Conservation (phyloP, 2,329 filamentous ascomycete species). For the Ophiocordyceps sinensis region DNA sequence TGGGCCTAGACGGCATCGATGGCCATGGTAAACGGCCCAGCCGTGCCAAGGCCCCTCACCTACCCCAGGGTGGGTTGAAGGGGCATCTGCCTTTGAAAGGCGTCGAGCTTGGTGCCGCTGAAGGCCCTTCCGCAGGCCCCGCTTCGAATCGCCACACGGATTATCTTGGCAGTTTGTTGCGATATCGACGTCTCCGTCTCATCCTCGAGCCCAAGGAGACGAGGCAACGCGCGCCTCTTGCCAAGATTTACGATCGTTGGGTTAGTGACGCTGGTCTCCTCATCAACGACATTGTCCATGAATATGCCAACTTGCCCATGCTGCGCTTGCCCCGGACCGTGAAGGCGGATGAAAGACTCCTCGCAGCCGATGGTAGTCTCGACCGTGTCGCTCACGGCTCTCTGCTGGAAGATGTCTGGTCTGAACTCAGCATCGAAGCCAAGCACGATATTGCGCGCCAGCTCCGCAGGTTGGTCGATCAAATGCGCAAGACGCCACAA, state of each 20-base stretch:
- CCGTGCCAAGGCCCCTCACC: too few species aligned
- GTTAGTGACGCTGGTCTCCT: slow-evolving; percentile 6
- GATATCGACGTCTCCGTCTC: slow-evolving; percentile 4
- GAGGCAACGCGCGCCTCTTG: neutral
- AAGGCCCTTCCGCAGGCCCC: neutral
- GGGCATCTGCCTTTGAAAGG: too few species aligned
- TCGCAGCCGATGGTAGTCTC: neutral
- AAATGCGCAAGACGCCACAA: slow-evolving; percentile 7
- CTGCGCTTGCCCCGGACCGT: slow-evolving; percentile 4
- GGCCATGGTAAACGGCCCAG: too few species aligned
- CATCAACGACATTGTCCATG: slow-evolving; percentile 3
- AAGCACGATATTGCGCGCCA: slow-evolving; percentile 12
- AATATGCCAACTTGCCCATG: slow-evolving; percentile 4
- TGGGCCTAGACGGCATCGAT: too few species aligned
- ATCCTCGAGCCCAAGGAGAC: slow-evolving; percentile 2
- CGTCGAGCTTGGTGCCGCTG: neutral
- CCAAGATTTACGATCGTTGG: neutral
- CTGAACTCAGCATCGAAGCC: slow-evolving; percentile 5
- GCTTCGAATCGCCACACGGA: slow-evolving; percentile 2
- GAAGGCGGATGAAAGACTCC: neutral
- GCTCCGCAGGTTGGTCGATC: slow-evolving; percentile 12
- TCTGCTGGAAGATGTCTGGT: slow-evolving; percentile 16
- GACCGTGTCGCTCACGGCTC: slow-evolving; percentile 7
- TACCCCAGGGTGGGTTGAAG: too few species aligned
- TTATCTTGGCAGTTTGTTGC: slow-evolving; percentile 6